Percentiles rank a stretch among this genome's conserved stretches.
Evolutionary conservation across 139 green algal genomes (phyloP).

Genomic region (Chlamydomonas schloesseri): DNA sequence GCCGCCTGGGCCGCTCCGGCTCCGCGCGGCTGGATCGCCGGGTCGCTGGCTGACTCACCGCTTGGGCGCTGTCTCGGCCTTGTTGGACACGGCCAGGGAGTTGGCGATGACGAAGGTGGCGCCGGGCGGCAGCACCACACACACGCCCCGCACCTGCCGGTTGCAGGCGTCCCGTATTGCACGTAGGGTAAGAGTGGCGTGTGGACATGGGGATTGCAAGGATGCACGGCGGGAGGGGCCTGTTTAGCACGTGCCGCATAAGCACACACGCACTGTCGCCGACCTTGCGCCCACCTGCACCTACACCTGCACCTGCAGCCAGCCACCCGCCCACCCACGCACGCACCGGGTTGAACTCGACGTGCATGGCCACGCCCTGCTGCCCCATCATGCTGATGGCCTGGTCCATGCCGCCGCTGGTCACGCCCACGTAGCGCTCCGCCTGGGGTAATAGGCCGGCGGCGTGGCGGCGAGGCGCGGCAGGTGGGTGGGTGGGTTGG

Average conservation of each 20-base stretch:
- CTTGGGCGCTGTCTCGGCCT: constrained; percentile 87
- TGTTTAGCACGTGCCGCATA: no score
- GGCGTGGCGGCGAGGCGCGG: background rate
- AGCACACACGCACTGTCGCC: background rate
- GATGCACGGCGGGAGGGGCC: no score
- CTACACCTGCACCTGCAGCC: no score
- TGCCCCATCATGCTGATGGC: constrained; percentile 94
- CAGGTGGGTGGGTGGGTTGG: no score
- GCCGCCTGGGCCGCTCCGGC: no score
- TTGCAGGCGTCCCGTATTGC: no score
- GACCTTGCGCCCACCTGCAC: no score
- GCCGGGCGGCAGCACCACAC: constrained; percentile 86
- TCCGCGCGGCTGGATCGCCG: no score
- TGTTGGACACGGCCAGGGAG: constrained; percentile 92
- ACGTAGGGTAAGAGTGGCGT: background rate
- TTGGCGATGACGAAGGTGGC: constrained; percentile 96
- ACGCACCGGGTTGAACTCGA: constrained; percentile 87
- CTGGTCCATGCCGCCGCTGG: constrained; percentile 98
- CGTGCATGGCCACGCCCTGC: constrained; percentile 75
- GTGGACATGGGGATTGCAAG: no score
- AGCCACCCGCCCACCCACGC: background rate
- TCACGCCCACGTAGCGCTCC: constrained; percentile 82
- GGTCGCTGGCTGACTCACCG: no score
- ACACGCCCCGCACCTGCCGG: constrained; percentile 79
- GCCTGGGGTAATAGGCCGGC: background rate